Evolutionary conservation across 148 eudicot genomes (phyloP), one percentile per base, ranked within the genome.

Genomic region (Silene conica): DNA sequence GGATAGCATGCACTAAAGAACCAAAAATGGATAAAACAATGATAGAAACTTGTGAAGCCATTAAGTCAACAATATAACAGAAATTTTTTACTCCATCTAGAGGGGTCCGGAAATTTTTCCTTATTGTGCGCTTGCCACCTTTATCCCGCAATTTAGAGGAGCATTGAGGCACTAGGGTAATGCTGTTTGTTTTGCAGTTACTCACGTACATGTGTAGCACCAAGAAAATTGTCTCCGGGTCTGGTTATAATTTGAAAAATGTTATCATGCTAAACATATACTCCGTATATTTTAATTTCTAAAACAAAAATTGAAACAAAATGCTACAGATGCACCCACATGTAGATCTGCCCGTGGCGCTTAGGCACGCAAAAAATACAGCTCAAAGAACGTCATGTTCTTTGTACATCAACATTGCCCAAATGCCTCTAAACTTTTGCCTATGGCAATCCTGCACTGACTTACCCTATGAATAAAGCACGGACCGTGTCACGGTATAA

Each of bases 61-160:
- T 25, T 56, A 69, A 54, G 79, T 69, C 69, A 76, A 69, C 79
- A 19, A 21, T 56, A 14, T 75, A 69, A 16, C 19, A 31, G 34
- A 31, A 16, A 68, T 65, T 18, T 46, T 10, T 5, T 58, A 67
- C 78, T 68, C 43, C n/a, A 68, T 41, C 45, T 23, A 59, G 45
- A 58, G 22, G 15, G 58, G 34, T 43, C 60, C 59, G 1, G 20
- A 50, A 48, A 22, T 6, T 14, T 21, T 50, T 23, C 38, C 31
- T 46, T 69, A 13, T 69, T 46, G 26, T 52, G 20, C 20, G 15
- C 38, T 46, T 31, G 45, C 70, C 34, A 2, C 34, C 34, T 31
- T 31, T 31, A 31, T 31, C 34, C 34, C 34, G 34, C 34, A 31
- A 31, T 31, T 31, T 31, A 3, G 34, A 5, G 34, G 3, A 31